Percentiles rank a stretch among this genome's conserved stretches.
Evolutionary conservation across 2,329 filamentous ascomycete genomes (phyloP).

Genomic region (Chrysoporthe deuterocubensis): DNA sequence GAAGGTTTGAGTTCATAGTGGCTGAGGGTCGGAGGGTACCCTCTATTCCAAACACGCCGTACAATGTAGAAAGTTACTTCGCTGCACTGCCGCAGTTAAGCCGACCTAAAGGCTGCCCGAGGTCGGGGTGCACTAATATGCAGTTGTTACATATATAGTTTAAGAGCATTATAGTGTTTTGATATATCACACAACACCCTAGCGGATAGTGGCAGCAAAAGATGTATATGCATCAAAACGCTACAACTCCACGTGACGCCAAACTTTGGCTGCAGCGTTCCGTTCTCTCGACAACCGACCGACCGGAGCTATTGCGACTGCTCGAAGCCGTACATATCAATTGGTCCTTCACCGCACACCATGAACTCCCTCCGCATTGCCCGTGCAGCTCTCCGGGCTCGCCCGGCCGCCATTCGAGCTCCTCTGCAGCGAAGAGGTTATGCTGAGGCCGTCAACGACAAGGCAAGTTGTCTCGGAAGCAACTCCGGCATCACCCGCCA

Average conservation of each 20-base stretch:
- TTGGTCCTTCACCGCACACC: slow-evolving; percentile 55
- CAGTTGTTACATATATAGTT: background rate
- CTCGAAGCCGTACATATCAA: slow-evolving; percentile 49
- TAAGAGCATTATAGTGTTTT: background rate
- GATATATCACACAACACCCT: background rate
- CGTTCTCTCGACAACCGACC: slow-evolving; percentile 21
- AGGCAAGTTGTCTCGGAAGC: slow-evolving; percentile 54
- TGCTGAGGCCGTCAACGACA: slow-evolving; percentile 84
- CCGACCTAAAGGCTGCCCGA: background rate
- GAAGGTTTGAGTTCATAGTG: no score
- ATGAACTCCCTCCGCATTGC: slow-evolving; percentile 93
- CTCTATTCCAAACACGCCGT: no score
- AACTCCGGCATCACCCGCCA: slow-evolving; percentile 25
- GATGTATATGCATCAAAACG: background rate
- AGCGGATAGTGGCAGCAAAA: background rate
- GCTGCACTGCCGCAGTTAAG: background rate
- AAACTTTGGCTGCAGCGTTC: slow-evolving; percentile 24
- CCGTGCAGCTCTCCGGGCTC: slow-evolving; percentile 83
- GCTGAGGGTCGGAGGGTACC: no score
- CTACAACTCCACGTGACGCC: slow-evolving; percentile 26
- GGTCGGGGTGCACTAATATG: background rate
- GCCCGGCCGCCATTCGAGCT: slow-evolving; percentile 75
- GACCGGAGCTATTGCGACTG: slow-evolving; percentile 45
- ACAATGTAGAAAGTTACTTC: no score
- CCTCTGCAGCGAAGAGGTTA: slow-evolving; percentile 87